Conservation (phyloP, 352 stramenopile species). For the Peronospora belbahrii region DNA sequence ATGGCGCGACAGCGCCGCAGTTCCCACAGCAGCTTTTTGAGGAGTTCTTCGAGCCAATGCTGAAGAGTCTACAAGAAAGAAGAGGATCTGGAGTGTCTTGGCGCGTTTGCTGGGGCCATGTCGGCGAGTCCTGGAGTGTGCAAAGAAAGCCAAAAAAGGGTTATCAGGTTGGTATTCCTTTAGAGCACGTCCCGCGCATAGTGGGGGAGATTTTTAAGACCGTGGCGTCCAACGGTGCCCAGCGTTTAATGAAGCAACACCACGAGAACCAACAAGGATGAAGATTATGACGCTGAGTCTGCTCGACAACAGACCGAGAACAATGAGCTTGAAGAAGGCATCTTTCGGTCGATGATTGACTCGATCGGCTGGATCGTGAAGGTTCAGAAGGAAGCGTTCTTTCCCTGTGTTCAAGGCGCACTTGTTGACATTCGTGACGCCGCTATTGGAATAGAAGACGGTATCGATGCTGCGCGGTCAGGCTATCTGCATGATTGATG, state of each 20-base stretch:
- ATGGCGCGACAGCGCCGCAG: constrained; percentile 43
- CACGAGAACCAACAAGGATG: constrained; percentile 65
- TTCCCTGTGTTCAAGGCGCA: constrained; percentile 69
- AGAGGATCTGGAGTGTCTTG: constrained; percentile 71
- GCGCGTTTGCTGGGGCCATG: constrained; percentile 63
- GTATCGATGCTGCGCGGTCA: constrained; percentile 64
- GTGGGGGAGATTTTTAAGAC: constrained; percentile 68
- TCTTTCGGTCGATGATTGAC: constrained; percentile 80
- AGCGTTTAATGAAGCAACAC: constrained; percentile 50
- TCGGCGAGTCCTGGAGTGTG: constrained; percentile 69
- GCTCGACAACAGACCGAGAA: constrained; percentile 62
- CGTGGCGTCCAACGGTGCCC: constrained; percentile 51
- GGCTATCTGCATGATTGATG: constrained; percentile 84
- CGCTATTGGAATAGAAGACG: constrained; percentile 52
- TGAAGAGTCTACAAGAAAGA: constrained; percentile 66
- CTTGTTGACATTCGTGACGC: constrained; percentile 55
- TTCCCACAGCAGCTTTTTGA: constrained; percentile 81
- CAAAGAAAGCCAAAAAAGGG: constrained; percentile 74
- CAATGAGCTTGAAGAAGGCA: constrained; percentile 62
- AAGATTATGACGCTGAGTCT: constrained; percentile 75
- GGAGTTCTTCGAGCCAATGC: constrained; percentile 64
- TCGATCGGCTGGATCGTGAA: constrained; percentile 83
- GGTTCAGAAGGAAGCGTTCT: constrained; percentile 67
- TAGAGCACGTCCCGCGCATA: constrained; percentile 60
- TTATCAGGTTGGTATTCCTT: constrained; percentile 53